Conservation (phyloP, 1,284 basidiomycete species). For the Sporisorium reilianum region DNA sequence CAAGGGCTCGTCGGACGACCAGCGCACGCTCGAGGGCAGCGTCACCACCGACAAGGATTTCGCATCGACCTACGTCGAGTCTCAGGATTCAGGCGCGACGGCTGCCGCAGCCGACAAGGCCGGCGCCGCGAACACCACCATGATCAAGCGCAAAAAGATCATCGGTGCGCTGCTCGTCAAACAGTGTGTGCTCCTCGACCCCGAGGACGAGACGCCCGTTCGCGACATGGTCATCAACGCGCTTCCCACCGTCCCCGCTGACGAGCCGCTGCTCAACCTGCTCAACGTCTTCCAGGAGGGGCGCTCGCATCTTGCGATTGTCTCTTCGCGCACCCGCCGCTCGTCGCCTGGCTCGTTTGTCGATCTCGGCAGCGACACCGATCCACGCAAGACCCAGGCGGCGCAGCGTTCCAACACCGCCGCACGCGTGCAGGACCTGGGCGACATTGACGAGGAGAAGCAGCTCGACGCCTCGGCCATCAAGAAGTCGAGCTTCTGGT, state of each 20-base stretch:
- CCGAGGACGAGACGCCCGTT: slow-evolving; percentile 74
- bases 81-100: slow-evolving; percentile 71
- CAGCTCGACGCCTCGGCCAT: slow-evolving; percentile 59
- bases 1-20: slow-evolving; percentile 30
- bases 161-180: slow-evolving; percentile 85
- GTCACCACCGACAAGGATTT: slow-evolving; percentile 29
- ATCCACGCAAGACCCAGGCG: slow-evolving; percentile 33
- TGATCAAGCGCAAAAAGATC: slow-evolving; percentile 76
- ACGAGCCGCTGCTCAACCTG: slow-evolving; percentile 86
- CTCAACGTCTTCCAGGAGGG: slow-evolving; percentile 92
- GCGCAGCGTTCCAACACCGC: slow-evolving; percentile 34
- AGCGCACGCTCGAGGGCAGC: slow-evolving; percentile 44
- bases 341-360: slow-evolving; percentile 62
- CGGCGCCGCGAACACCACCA: slow-evolving; percentile 14
- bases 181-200: slow-evolving; percentile 87
- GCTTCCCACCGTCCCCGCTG: slow-evolving; percentile 84
- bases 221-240: slow-evolving; percentile 74
- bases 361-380: slow-evolving; percentile 51
- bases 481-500: slow-evolving; percentile 70
- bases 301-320: slow-evolving; percentile 89
- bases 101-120: slow-evolving; percentile 13
- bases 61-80: slow-evolving; percentile 47
- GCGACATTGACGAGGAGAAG: slow-evolving; percentile 63
- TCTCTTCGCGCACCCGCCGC: slow-evolving; percentile 71
- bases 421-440: slow-evolving; percentile 44